Percentiles rank a stretch among this genome's conserved stretches.
Evolutionary conservation across 768 basidiomycete genomes (phyloP).

Genomic region (Clitopilus hobsonii): DNA sequence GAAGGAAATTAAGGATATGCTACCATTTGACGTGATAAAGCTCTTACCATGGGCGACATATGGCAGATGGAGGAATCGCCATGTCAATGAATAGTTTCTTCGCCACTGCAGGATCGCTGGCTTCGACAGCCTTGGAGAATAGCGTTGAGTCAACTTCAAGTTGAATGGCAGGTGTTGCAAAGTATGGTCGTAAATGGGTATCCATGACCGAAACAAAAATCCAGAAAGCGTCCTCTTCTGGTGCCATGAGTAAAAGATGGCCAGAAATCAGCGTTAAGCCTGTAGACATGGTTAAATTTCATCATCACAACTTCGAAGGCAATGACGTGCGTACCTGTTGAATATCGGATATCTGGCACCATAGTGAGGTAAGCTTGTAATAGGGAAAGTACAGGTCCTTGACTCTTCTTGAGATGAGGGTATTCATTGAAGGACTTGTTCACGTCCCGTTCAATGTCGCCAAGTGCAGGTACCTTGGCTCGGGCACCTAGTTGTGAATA

Average conservation of each 20-base stretch:
- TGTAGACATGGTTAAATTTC: conserved; percentile 20
- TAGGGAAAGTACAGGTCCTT: conserved; percentile 52
- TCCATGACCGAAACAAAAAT: conserved; percentile 88
- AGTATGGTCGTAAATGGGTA: conserved; percentile 74
- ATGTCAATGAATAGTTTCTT: conserved; percentile 66
- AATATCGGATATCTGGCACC: conserved; percentile 80
- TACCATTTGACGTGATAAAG: not conserved
- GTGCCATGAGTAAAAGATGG: conserved; percentile 66
- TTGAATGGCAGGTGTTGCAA: conserved; percentile 53
- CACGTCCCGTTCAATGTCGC: conserved; percentile 59
- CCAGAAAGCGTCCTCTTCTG: conserved; percentile 91
- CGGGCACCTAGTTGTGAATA: conserved; percentile 61
- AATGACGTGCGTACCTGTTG: conserved; percentile 36
- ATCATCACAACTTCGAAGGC: not conserved
- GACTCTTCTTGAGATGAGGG: conserved; percentile 50
- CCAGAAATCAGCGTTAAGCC: conserved; percentile 70
- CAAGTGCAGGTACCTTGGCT: conserved; percentile 41
- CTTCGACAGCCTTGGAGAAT: conserved; percentile 67
- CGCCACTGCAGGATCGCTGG: conserved; percentile 50
- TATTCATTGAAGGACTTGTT: conserved; percentile 50
- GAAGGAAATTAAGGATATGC: not conserved
- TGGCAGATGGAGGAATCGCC: conserved; percentile 47
- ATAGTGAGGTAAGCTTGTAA: conserved; percentile 75
- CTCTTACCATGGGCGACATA: conserved; percentile 64
- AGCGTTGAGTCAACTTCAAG: conserved; percentile 74